Percentiles rank a stretch among this genome's conserved stretches.
Evolutionary conservation across 2,329 filamentous ascomycete species (phyloP).

Genomic region (Mycosphaerella sp.): DNA sequence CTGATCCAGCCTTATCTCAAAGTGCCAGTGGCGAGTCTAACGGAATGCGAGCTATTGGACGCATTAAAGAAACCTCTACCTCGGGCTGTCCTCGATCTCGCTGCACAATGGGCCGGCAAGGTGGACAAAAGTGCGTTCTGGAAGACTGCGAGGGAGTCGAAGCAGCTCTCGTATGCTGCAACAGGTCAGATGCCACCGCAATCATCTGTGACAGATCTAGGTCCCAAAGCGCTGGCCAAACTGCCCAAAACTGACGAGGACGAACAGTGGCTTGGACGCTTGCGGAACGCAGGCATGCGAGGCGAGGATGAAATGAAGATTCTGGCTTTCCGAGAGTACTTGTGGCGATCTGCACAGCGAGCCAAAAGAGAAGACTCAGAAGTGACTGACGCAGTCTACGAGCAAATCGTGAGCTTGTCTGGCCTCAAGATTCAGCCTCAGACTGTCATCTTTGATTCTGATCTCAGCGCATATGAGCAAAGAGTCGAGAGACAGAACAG

Average conservation of each 20-base stretch:
- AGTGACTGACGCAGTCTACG: conserved; percentile 44
- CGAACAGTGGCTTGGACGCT: conserved; percentile 79
- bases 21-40: conserved; percentile 60
- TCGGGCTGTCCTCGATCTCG: conserved; percentile 74
- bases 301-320: conserved; percentile 85
- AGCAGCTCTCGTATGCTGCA: conserved; percentile 52
- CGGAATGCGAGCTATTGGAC: conserved; percentile 70
- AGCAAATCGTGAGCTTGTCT: conserved; percentile 67
- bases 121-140: conserved; percentile 79
- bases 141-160: conserved; percentile 66
- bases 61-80: conserved; percentile 75
- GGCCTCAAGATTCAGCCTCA: conserved; percentile 72
- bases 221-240: conserved; percentile 53
- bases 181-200: conserved; percentile 51
- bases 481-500: conserved; percentile 30
- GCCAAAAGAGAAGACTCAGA: conserved; percentile 52
- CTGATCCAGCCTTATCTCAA: conserved; percentile 77
- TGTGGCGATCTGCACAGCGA: conserved; percentile 75
- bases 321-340: conserved; percentile 77
- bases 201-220: conserved; percentile 52
- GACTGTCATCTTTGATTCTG: conserved; percentile 87
- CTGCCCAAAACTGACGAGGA: conserved; percentile 81
- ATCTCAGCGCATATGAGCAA: conserved; percentile 47
- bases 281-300: conserved; percentile 76
- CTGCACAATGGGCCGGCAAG: conserved; percentile 66